Evolutionary conservation across 805 yeast species (phyloP), one percentile per base, ranked within the genome.

Genomic region (Hanseniaspora lachancei): DNA sequence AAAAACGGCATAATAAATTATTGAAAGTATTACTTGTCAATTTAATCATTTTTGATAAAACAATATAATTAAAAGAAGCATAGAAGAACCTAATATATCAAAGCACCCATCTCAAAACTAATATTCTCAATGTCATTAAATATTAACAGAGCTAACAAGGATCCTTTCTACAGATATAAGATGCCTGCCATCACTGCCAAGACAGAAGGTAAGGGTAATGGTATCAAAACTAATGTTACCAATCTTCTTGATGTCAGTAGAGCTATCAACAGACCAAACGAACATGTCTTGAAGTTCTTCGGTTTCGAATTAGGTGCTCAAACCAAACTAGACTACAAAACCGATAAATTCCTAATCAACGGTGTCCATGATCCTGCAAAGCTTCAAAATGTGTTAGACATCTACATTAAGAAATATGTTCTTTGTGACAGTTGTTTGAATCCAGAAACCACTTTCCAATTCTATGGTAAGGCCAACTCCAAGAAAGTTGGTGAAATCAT

Each of bases 161-260:
- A 93, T 75, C 97, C 97, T 47, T 93, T 93, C 72, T 93, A 93
- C 81, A 96, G 98, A 76, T 93, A 93, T 74, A 93, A 93, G 76
- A 93, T 93, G 98, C 98, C 98, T 68, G 85, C 95, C 44, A 84
- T 93, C 72, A 95, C 86, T 74, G 86, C 96, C 63, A 93, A 93
- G 78, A 87, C 87, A 62, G 97, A 93, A 75, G 98, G 98, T 71
- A 81, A 96, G 70, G 98, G 98, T 75, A 93, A 93, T 74, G 98
- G 98, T 82, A 93, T 93, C 73, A 89, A 89, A 71, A 93, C 98
- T 24, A 95, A 91, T 55, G 83, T 93, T 57, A 80, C 88, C 62
- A 93, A 93, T 72, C 81, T 88, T 55, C 74, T 85, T 41, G 97
- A 93, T 66, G 96, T 93, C 59, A 95, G 97, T 42, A 81, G 96